Evolutionary conservation across 441 rosid genomes (phyloP), one percentile per base, ranked within the genome.

Genomic region (Adansonia madagascariensis): DNA sequence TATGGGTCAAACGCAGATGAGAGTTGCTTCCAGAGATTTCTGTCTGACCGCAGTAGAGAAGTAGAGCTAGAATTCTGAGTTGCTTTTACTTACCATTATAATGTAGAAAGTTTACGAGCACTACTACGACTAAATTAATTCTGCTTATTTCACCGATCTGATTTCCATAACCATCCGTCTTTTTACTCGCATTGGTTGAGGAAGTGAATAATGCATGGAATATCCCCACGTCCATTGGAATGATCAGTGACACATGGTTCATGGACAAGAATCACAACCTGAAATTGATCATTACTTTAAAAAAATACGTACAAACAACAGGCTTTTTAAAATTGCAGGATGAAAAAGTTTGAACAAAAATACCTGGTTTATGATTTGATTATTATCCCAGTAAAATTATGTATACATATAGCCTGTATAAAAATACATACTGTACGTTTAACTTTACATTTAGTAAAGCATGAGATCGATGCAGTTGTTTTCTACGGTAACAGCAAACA

Each of bases 341-440:
- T 46, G 39, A 67, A 67, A 11, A 47, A 61, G n/a, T 52, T 52
- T 52, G 2, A 10, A 20, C 46, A 39, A 46, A 66, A 69, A 49
- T 6, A 27, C 43, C 11, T 3, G 56, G 20, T 49, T 46, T 46
- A 66, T 8, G 8, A 43, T 67, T 12, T 47, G 31, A 69, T 69
- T 49, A 69, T 69, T 49, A 49, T 50, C 60, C 20, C 57, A 27
- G 2, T 27, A 70, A 70, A 69, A 14, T 15, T 70, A 70, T 50
- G 57, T 31, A 70, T n/a, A 50, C 27, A 27, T 70, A 69, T 50
- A 49, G 1, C 9, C 20, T 14, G 46, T 70, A 70, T 70, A 50
- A 27, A 49, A 43, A 46, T 15, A 55, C 8, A 52, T 6, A 52
- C 14, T 6, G n/a, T n/a, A 71, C 52, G 20, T 35, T 15, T 53